These are phyloP conservation scores for Wickerhamiella kazuoi DNA, from an alignment of 805 yeast genomes.

Conservation along the genomic window DNA sequence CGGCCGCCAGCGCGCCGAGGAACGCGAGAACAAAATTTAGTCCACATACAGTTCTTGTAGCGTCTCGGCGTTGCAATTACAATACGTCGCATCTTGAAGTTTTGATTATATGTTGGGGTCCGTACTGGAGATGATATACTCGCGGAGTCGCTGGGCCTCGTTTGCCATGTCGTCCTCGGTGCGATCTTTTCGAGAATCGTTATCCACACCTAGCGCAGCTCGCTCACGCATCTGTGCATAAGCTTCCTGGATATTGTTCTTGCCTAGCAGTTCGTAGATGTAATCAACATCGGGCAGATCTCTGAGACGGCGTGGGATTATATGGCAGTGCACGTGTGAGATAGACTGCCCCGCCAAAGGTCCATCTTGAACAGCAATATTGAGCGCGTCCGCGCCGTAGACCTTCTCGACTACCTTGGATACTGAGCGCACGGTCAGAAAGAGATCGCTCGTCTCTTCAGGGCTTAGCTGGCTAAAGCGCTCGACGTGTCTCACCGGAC, in stretches of 20 bases:
- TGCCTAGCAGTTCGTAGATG: slow-evolving; percentile 49
- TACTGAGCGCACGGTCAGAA: slow-evolving; percentile 53
- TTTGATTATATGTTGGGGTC: slow-evolving; percentile 6
- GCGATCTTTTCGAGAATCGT: slow-evolving; percentile 40
- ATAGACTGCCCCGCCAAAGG: slow-evolving; percentile 92
- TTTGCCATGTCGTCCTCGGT: slow-evolving; percentile 44
- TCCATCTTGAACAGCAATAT: slow-evolving; percentile 92
- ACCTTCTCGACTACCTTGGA: slow-evolving; percentile 45
- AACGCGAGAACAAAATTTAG: slow-evolving; percentile 9
- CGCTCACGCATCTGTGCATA: slow-evolving; percentile 18
- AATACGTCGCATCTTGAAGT: too few species aligned
- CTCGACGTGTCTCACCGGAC: slow-evolving; percentile 55
- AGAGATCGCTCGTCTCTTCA: slow-evolving; percentile 61
- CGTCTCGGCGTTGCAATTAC: too few species aligned
- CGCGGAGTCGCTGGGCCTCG: slow-evolving; percentile 44
- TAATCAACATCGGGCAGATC: slow-evolving; percentile 55
- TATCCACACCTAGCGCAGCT: slow-evolving; percentile 23
- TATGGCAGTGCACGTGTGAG: slow-evolving; percentile 86
- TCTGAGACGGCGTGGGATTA: slow-evolving; percentile 56
- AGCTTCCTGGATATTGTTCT: slow-evolving; percentile 31
- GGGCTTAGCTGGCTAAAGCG: slow-evolving; percentile 50
- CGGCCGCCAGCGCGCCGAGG: slow-evolving; percentile 20
- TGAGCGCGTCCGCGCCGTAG: slow-evolving; percentile 67
- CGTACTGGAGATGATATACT: slow-evolving; percentile 12
- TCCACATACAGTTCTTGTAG: too few species aligned